Evolutionary conservation across 129 eudicot species (phyloP).

Genomic region (Chrysanthemum seticuspe): DNA sequence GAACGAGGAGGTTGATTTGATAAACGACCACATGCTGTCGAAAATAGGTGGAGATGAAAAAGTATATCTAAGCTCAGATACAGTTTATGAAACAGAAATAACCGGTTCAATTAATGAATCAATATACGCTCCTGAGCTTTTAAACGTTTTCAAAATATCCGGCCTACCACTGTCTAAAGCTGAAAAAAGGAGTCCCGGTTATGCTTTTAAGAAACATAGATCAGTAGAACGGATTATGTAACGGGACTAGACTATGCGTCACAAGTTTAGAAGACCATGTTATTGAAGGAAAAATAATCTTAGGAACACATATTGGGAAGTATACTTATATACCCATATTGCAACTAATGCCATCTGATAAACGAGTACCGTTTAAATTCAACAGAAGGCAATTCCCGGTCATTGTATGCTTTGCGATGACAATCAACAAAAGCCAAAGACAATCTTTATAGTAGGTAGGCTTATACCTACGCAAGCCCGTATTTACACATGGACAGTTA

Average conservation of each 20-base stretch:
- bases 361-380: background rate
- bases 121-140: too few relatives aligned
- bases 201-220: background rate
- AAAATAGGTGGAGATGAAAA: background rate
- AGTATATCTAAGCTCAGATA: background rate
- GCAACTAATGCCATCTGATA: background rate
- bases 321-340: background rate
- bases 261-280: background rate
- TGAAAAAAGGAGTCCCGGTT: background rate
- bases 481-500: background rate
- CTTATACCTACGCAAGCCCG: background rate
- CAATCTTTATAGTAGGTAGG: background rate
- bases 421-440: background rate
- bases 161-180: background rate
- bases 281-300: background rate
- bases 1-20: background rate
- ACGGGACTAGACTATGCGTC: background rate
- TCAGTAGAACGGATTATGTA: background rate
- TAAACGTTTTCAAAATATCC: background rate
- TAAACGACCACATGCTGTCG: background rate
- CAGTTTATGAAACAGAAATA: too few relatives aligned
- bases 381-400: background rate
- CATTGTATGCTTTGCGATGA: background rate
- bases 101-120: too few relatives aligned
- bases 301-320: background rate